phyloP scores from a whole-genome alignment of 164 flowering plant species.

The Paratinospora sagittata region DNA sequence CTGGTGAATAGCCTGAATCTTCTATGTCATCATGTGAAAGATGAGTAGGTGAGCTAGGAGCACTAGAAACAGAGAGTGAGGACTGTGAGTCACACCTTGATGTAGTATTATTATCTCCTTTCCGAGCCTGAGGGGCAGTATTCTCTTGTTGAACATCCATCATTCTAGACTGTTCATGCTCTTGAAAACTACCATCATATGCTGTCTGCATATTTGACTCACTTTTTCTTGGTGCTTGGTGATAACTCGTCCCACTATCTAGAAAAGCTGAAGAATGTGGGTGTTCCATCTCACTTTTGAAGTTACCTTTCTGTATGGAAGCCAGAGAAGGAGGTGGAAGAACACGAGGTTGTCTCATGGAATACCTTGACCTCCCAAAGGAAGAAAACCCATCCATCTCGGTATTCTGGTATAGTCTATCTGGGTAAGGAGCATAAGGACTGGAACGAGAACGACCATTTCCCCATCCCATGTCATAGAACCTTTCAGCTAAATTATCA shows the following conservation, averaged over 20 bases:
- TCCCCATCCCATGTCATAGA: slow-evolving; percentile 65
- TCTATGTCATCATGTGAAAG: slow-evolving; percentile 90
- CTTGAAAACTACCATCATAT: slow-evolving; percentile 28
- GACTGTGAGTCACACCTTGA: slow-evolving; percentile 84
- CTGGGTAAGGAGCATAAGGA: slow-evolving; percentile 43
- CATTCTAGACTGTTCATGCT: slow-evolving; percentile 29
- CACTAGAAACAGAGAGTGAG: slow-evolving; percentile 84
- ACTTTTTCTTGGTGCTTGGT: slow-evolving; percentile 25
- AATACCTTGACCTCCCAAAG: slow-evolving; percentile 72
- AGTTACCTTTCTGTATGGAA: slow-evolving; percentile 43
- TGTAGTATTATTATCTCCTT: slow-evolving; percentile 26
- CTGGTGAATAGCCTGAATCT: slow-evolving; percentile 50
- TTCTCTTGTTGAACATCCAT: slow-evolving; percentile 28
- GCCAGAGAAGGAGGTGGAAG: slow-evolving; percentile 80
- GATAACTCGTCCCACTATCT: slow-evolving; percentile 34
- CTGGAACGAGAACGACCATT: slow-evolving; percentile 41
- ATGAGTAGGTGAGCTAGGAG: slow-evolving; percentile 83
- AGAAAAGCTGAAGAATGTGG: slow-evolving; percentile 39
- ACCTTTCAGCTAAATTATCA: slow-evolving; percentile 45
- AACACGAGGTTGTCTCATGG: slow-evolving; percentile 89
- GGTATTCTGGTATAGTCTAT: slow-evolving; percentile 48
- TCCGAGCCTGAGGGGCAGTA: slow-evolving; percentile 24
- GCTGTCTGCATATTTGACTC: slow-evolving; percentile 31
- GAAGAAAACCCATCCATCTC: slow-evolving; percentile 58
- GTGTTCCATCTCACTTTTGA: slow-evolving; percentile 37